These are phyloP conservation scores for Cryptococcus wingfieldii DNA, from an alignment of 1,284 basidiomycete genomes.

Conservation along the genomic window DNA sequence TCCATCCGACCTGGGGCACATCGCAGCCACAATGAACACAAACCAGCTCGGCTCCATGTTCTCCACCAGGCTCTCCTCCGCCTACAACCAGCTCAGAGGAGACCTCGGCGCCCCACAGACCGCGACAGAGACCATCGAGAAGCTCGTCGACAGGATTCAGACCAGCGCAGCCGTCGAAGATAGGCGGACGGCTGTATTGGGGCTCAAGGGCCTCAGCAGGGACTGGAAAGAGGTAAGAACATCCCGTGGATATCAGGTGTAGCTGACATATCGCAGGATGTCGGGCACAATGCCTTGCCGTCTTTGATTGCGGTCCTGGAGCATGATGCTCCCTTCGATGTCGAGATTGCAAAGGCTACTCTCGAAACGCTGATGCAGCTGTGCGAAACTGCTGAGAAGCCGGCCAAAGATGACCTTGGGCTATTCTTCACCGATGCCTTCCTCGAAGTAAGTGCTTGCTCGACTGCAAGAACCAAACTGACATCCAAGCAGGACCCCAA, in stretches of 20 bases:
- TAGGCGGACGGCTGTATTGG: slow-evolving; percentile 81
- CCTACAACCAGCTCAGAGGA: slow-evolving; percentile 46
- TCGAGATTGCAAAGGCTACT: slow-evolving; percentile 83
- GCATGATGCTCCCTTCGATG: slow-evolving; percentile 80
- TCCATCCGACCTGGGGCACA: not conserved
- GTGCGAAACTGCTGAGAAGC: slow-evolving; percentile 47
- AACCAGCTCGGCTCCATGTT: slow-evolving; percentile 36
- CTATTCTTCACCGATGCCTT: slow-evolving; percentile 50
- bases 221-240: slow-evolving; percentile 68
- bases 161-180: slow-evolving; percentile 82
- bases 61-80: slow-evolving; percentile 43
- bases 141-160: slow-evolving; percentile 81
- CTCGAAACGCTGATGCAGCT: slow-evolving; percentile 71
- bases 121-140: slow-evolving; percentile 74
- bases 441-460: slow-evolving; percentile 28
- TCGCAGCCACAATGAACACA: slow-evolving; percentile 9
- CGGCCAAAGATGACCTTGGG: slow-evolving; percentile 50
- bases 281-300: slow-evolving; percentile 68
- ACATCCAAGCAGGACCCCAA: slow-evolving; percentile 50
- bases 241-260: not conserved
- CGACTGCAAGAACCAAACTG: not conserved
- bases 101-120: slow-evolving; percentile 60
- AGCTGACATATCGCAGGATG: slow-evolving; percentile 54
- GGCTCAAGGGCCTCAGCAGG: slow-evolving; percentile 84
- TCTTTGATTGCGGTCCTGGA: slow-evolving; percentile 74